Evolutionary conservation across 73 alveolate genomes (phyloP).

Genomic region (Paramecium pentaurelia): DNA sequence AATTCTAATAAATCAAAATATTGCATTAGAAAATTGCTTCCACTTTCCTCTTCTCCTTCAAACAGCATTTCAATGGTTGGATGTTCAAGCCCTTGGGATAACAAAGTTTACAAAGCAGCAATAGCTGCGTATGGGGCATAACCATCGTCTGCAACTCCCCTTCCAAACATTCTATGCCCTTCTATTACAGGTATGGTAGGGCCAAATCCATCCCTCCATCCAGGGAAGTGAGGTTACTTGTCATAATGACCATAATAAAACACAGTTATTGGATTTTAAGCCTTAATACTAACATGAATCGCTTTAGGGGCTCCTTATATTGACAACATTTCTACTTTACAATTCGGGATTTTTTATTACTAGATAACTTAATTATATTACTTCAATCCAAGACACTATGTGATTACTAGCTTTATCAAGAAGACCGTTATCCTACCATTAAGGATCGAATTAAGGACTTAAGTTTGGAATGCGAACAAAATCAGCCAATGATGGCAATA

Average conservation of each 20-base stretch:
- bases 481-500: constrained; percentile 81
- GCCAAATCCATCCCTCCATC: constrained; percentile 91
- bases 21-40: constrained; percentile 42
- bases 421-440: constrained; percentile 86
- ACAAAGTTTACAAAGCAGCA: neutral
- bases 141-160: constrained; percentile 94
- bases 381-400: constrained; percentile 68
- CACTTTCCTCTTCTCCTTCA: constrained; percentile 74
- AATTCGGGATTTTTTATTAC: constrained; percentile 68
- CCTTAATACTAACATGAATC: constrained; percentile 67
- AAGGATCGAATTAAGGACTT: constrained; percentile 87
- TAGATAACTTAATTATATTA: neutral
- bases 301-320: constrained; percentile 79
- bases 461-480: constrained; percentile 89
- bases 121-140: constrained; percentile 81
- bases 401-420: constrained; percentile 70
- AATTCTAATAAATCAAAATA: constrained; percentile 45
- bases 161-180: constrained; percentile 84
- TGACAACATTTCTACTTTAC: constrained; percentile 67
- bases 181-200: constrained; percentile 90
- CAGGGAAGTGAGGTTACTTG: constrained; percentile 88
- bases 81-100: neutral
- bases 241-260: constrained; percentile 91
- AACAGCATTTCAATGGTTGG: constrained; percentile 64
- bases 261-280: constrained; percentile 67